Evolutionary conservation across 2,329 filamentous ascomycete species (phyloP).

Genomic region (Furcasterigmium sp.): DNA sequence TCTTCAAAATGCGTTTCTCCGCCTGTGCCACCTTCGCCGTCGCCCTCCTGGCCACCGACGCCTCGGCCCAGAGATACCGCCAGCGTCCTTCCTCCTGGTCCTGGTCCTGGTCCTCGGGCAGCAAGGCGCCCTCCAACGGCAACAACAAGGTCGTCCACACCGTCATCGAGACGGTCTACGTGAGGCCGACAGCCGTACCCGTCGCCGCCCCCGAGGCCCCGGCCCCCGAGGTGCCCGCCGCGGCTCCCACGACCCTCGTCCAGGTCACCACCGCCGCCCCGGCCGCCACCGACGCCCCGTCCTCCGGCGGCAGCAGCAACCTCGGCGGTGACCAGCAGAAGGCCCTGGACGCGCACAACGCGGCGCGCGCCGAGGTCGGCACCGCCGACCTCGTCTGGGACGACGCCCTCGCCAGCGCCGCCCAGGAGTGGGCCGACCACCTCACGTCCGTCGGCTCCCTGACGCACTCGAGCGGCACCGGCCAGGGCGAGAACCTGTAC

Average conservation of each 20-base stretch:
- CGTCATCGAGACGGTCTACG: slow-evolving; percentile 1
- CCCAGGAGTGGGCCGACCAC: slow-evolving; percentile 12
- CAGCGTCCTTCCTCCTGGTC: slow-evolving; percentile 4
- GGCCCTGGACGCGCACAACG: slow-evolving; percentile 11
- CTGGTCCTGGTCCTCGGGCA: slow-evolving; percentile 4
- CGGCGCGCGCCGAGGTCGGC: slow-evolving; percentile 9
- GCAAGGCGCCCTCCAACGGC: not conserved
- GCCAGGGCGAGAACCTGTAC: slow-evolving; percentile 12
- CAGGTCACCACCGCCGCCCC: slow-evolving; percentile 11
- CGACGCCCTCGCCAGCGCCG: slow-evolving; percentile 19
- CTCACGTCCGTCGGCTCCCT: slow-evolving; percentile 9
- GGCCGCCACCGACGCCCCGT: slow-evolving; percentile 5
- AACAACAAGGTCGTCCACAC: not conserved
- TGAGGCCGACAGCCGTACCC: slow-evolving; percentile 3
- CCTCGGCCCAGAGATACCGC: slow-evolving; percentile 5
- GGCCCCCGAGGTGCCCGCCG: not conserved
- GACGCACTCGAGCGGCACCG: slow-evolving; percentile 7
- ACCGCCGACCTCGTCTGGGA: slow-evolving; percentile 15
- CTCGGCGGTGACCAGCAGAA: slow-evolving; percentile 7
- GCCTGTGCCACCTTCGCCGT: slow-evolving; percentile 3
- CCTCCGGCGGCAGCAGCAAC: slow-evolving; percentile 7
- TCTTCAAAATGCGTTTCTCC: slow-evolving; percentile 11
- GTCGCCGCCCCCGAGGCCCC: slow-evolving; percentile 1
- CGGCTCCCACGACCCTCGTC: not conserved
- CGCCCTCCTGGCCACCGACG: slow-evolving; percentile 9